phyloP scores from a whole-genome alignment of 352 stramenopile genomes.

The Globisporangium perplexum region DNA sequence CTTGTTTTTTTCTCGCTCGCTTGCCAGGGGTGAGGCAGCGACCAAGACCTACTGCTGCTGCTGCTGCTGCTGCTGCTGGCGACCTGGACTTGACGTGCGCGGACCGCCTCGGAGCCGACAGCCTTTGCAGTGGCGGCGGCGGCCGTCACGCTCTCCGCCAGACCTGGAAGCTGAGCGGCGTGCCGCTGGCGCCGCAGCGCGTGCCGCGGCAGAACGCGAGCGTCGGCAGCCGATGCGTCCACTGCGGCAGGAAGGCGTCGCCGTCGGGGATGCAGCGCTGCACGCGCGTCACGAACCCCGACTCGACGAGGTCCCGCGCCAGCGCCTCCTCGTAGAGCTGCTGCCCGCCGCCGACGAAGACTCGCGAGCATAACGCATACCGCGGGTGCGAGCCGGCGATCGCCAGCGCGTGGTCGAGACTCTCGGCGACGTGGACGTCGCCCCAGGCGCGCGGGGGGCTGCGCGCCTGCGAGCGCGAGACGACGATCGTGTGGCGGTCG shows the following conservation, averaged over 20 bases:
- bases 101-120: no score
- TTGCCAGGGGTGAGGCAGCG: no score
- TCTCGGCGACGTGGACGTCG: conserved; percentile 25
- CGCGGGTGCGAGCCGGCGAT: conserved; percentile 21
- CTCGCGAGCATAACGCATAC: conserved; percentile 30
- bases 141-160: conserved; percentile 5
- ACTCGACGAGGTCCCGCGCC: conserved; percentile 28
- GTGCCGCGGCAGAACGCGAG: conserved; percentile 21
- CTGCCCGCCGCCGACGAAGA: conserved; percentile 65
- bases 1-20: no score
- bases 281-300: conserved; percentile 61
- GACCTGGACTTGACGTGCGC: no score
- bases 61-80: no score
- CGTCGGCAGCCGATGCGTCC: conserved; percentile 34
- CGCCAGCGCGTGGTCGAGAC: conserved; percentile 37
- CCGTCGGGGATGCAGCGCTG: conserved; percentile 33
- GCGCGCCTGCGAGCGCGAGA: conserved; percentile 21
- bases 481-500: conserved; percentile 55
- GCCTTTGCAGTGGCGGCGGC: no score
- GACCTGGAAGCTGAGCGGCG: conserved; percentile 12
- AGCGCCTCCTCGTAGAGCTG: conserved; percentile 58
- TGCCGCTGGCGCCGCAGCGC: conserved; percentile 1
- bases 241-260: conserved; percentile 54
- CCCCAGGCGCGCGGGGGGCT: conserved; percentile 9
- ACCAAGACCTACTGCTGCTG: no score